Evolutionary conservation across 164 flowering plant genomes (phyloP), one percentile per base, ranked within the genome.

Genomic region (Vitis labrusca): DNA sequence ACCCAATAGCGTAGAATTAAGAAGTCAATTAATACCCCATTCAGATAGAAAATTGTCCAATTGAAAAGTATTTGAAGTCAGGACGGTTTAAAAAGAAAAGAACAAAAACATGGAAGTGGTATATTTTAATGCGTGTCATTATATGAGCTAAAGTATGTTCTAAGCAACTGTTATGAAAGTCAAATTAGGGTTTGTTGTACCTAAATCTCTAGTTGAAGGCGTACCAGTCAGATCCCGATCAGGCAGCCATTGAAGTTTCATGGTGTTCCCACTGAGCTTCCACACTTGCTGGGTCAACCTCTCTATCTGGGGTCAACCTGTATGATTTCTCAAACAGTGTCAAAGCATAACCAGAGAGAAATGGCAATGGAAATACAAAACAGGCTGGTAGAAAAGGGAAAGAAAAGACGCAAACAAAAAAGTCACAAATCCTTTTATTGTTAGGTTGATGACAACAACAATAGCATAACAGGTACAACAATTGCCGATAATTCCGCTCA

Each of bases 161-260:
- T 65, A 52, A 58, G 59, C 17, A 71, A 32, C 14, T 52, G 27
- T 53, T 8, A 23, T 23, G 11, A 16, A 66, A 53, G 60, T 56
- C 60, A 66, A 55, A 16, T 16, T 1, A 44, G 27, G 44, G 52
- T 37, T 66, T 12, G 69, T 32, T 66, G 69, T n/a, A 55, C 69
- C 61, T 66, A 66, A 66, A 52, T 11, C 23, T 10, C 17, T 9
- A 16, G 23, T 49, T 3, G 16, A 61, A 3, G 19, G 44, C 3
- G 44, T 32, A 15, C 19, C 19, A 61, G 64, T 5, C 11, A 37
- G 47, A 32, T 49, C 27, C 2, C 27, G 27, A 23, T 2, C 27
- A 23, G 0, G 27, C 27, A 23, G 27, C 27, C 27, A 23, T 23
- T 23, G 27, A 23, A 53, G 56, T 53, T 53, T 53, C 16, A 27